Percentiles rank a stretch among this genome's conserved stretches.
Evolutionary conservation across 805 yeast species (phyloP).

Genomic region (Candida palmyrensis): DNA sequence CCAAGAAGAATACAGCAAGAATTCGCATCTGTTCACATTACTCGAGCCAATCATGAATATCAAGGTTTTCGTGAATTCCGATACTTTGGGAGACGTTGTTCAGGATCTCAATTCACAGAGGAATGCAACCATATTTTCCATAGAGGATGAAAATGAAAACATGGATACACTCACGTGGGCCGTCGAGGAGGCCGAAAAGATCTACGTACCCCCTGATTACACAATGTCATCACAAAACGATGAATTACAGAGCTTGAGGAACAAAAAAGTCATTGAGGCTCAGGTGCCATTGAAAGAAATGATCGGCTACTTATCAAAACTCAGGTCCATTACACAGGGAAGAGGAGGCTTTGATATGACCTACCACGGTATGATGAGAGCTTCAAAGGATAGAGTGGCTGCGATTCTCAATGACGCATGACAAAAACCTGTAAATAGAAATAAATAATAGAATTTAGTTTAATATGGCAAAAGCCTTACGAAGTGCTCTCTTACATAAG

Average conservation of each 20-base stretch:
- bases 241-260: constrained; percentile 12
- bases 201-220: constrained; percentile 76
- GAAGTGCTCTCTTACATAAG: too few species aligned
- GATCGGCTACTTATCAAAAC: constrained; percentile 78
- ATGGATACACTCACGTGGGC: constrained; percentile 42
- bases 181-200: constrained; percentile 49
- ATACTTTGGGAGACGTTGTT: constrained; percentile 73
- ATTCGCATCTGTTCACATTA: constrained; percentile 38
- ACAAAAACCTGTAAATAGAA: too few species aligned
- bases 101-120: constrained; percentile 81
- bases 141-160: constrained; percentile 57
- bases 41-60: constrained; percentile 89
- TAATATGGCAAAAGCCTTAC: too few species aligned
- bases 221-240: constrained; percentile 37
- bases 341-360: constrained; percentile 80
- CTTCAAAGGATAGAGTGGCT: constrained; percentile 45
- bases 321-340: constrained; percentile 86
- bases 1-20: constrained; percentile 11
- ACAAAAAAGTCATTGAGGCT: constrained; percentile 63
- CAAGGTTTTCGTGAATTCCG: constrained; percentile 59
- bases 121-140: constrained; percentile 65
- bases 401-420: constrained; percentile 13
- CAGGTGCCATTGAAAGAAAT: constrained; percentile 82
- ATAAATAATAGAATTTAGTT: too few species aligned
- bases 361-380: constrained; percentile 67